Conservation (phyloP, 192 early-diverging fungal species). For the Spinellus fusiger region DNA sequence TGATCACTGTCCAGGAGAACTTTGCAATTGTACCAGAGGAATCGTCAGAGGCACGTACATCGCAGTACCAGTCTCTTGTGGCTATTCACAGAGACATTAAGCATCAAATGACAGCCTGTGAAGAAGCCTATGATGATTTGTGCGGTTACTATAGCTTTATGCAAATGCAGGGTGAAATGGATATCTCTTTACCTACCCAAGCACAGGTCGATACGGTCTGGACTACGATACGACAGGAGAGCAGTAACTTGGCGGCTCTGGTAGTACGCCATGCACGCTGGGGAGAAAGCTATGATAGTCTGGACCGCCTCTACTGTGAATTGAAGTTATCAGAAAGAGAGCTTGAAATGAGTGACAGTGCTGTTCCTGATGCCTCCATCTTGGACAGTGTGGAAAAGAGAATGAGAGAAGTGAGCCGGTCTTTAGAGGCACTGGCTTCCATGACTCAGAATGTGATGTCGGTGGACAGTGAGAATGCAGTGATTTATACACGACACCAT, state of each 20-base stretch:
- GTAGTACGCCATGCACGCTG: slow-evolving; percentile 1
- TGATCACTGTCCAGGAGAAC: not conserved
- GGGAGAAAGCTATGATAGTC: slow-evolving; percentile 1
- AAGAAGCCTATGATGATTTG: slow-evolving; percentile 23
- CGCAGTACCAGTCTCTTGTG: not conserved
- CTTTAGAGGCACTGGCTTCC: not conserved
- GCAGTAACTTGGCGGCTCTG: slow-evolving; percentile 1
- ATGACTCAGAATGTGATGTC: not conserved
- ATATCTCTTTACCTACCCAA: not conserved
- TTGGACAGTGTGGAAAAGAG: not conserved
- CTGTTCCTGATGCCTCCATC: not conserved
- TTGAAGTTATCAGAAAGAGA: not conserved
- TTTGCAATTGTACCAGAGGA: not conserved
- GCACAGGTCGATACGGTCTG: slow-evolving; percentile 3
- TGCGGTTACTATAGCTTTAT: slow-evolving; percentile 12
- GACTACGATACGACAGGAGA: not conserved
- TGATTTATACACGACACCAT: not conserved
- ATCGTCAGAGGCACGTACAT: not conserved
- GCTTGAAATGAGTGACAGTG: not conserved
- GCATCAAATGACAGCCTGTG: not conserved
- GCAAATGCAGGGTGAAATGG: slow-evolving; percentile 3
- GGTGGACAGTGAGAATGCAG: not conserved
- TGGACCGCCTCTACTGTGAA: not conserved
- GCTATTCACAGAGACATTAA: slow-evolving; percentile 4
- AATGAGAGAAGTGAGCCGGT: not conserved